Base-by-base conservation (phyloP, 495 filamentous ascomycete genomes). In the Aspergillus conjunctus region DNA sequence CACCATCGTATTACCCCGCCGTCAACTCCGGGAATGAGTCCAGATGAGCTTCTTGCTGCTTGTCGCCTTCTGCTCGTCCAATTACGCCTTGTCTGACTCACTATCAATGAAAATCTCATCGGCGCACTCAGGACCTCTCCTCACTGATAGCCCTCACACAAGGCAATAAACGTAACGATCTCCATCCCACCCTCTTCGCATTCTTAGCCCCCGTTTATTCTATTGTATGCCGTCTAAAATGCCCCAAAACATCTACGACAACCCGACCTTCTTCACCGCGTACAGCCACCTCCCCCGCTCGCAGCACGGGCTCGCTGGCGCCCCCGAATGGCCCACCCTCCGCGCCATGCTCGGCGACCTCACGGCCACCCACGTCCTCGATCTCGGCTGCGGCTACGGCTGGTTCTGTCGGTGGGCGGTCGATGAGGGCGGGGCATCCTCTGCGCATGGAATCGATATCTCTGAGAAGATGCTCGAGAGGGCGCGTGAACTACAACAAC, bases 331-430 rank as follows among this genome's bases (percentile, higher is more conserved):
- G 68, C 63, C 63, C 1, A 30, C 54, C 10, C 56, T 71, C 18
- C 46, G 44, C 17, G n/a, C 59, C 0, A 65, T 71, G 68, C 33
- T 68, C 17, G 31, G 59, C 2, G 30, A 7, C 6, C 21, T n/a
- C 20, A 1, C 44, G 11, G 4, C 14, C 32, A 12, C 21, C 2
- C 46, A 15, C 1, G 52, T 67, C 26, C 63, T 68, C 4, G 63
- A 70, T 53, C 58, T 70, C 2, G 68, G 68, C 2, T 68, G 68
- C 34, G 68, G 65, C 0, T 70, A 70, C 30, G 65, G 65, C 9
- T 70, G 65, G 68, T 70, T 70, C 44, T 52, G 57, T 12, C 60
- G 68, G 11, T 70, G 65, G 62, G 68, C 67, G 4, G 51, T 56
- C 7, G 59, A 67, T 6, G 60, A 60, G 7, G 49, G 9, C 17